Evolutionary conservation across 371 early-diverging fungal species (phyloP).

Genomic region (Mortierella sp.): DNA sequence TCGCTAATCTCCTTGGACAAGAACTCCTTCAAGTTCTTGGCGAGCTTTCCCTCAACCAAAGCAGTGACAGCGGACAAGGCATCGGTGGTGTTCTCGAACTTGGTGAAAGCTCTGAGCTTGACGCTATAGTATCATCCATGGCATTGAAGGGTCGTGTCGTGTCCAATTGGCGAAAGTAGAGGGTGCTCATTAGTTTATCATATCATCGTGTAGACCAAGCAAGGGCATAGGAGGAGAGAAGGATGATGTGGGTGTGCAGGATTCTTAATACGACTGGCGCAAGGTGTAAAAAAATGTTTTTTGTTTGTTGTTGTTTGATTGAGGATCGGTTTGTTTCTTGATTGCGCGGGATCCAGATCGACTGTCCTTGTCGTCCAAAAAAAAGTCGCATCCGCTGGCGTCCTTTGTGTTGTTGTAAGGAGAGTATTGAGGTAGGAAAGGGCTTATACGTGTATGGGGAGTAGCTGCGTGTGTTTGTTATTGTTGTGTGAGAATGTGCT

Average conservation of each 20-base stretch:
- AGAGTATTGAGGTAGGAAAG: background rate
- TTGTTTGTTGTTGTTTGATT: conserved; percentile 15
- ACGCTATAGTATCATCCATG: conserved; percentile 63
- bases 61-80: conserved; percentile 96
- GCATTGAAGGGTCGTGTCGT: background rate
- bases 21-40: conserved; percentile 94
- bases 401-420: background rate
- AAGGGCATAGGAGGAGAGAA: background rate
- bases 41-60: conserved; percentile 94
- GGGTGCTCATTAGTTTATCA: background rate
- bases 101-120: conserved; percentile 94
- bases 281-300: background rate
- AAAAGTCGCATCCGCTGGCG: background rate
- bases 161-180: conserved; percentile 1
- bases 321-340: background rate
- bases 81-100: conserved; percentile 97
- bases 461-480: background rate
- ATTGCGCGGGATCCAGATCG: background rate
- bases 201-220: background rate
- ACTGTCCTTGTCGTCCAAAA: background rate
- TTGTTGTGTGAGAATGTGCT: background rate
- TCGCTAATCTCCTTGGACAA: conserved; percentile 84
- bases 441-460: background rate
- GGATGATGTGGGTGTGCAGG: no score
- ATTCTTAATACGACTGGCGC: background rate